A percentile compares a stretch with the other conserved stretches of the same genome.
Evolutionary conservation across 1,284 basidiomycete species (phyloP).

Genomic region (Phenoliferia sp.): DNA sequence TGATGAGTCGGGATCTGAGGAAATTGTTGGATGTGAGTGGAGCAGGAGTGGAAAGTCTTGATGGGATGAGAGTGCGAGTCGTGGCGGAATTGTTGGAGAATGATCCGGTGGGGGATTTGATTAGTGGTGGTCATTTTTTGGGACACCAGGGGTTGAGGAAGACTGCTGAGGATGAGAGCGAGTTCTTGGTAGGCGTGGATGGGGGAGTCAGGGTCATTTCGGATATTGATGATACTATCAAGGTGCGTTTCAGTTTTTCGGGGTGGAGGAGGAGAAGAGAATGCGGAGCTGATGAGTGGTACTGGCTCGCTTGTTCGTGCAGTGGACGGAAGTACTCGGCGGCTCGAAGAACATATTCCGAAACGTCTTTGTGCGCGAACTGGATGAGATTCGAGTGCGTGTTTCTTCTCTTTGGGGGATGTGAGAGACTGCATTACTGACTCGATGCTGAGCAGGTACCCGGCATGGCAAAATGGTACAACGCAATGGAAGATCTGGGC

Average conservation of each 20-base stretch:
- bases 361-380: slow-evolving; percentile 50
- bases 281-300: neutral
- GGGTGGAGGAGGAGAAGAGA: neutral
- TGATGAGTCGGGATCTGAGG: slow-evolving; percentile 11
- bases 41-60: slow-evolving; percentile 6
- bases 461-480: slow-evolving; percentile 82
- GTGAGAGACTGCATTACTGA: too few species aligned
- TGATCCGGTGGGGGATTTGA: slow-evolving; percentile 5
- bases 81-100: slow-evolving; percentile 26
- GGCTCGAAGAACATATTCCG: slow-evolving; percentile 43
- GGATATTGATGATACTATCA: slow-evolving; percentile 93
- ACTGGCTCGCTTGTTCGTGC: neutral
- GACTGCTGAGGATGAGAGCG: slow-evolving; percentile 17
- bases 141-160: slow-evolving; percentile 11
- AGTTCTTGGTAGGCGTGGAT: slow-evolving; percentile 17
- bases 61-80: slow-evolving; percentile 13
- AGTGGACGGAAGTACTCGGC: slow-evolving; percentile 40
- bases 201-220: slow-evolving; percentile 67
- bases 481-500: slow-evolving; percentile 59
- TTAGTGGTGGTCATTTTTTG: neutral
- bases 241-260: slow-evolving; percentile 42
- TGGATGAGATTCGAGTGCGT: slow-evolving; percentile 61
- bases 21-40: slow-evolving; percentile 13
- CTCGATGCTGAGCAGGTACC: slow-evolving; percentile 54
- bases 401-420: neutral